These are phyloP conservation scores for Galerina sulciceps DNA, from an alignment of 768 basidiomycete genomes.

Conservation along the genomic window DNA sequence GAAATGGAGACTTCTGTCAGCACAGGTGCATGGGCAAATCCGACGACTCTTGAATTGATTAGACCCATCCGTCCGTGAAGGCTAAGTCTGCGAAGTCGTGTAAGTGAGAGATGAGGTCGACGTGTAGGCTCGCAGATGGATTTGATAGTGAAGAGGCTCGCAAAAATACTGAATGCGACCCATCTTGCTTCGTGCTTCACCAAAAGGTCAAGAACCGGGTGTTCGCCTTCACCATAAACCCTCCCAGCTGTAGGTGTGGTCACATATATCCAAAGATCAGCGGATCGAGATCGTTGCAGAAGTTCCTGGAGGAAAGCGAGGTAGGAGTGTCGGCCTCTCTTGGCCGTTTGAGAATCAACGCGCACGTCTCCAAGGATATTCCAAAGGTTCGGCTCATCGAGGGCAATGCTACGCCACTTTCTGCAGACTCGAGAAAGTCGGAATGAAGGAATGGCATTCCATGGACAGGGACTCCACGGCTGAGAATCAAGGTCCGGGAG, in stretches of 20 bases:
- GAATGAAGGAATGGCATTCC: neutral
- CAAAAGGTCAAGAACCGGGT: neutral
- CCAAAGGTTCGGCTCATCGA: neutral
- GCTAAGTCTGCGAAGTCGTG: neutral
- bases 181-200: neutral
- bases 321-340: neutral
- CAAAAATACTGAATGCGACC: neutral
- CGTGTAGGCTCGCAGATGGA: neutral
- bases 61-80: neutral
- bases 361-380: neutral
- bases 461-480: neutral
- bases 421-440: neutral
- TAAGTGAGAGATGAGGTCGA: neutral
- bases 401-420: neutral
- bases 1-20: neutral
- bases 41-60: neutral
- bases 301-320: neutral
- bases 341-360: neutral
- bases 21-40: neutral
- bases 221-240: neutral
- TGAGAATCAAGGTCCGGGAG: neutral
- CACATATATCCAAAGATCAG: neutral
- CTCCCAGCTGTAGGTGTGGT: neutral
- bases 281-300: neutral
- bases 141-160: neutral